Evolutionary conservation across 2,329 filamentous ascomycete genomes (phyloP), one percentile per base, ranked within the genome.

Genomic region (Xylaria digitata): DNA sequence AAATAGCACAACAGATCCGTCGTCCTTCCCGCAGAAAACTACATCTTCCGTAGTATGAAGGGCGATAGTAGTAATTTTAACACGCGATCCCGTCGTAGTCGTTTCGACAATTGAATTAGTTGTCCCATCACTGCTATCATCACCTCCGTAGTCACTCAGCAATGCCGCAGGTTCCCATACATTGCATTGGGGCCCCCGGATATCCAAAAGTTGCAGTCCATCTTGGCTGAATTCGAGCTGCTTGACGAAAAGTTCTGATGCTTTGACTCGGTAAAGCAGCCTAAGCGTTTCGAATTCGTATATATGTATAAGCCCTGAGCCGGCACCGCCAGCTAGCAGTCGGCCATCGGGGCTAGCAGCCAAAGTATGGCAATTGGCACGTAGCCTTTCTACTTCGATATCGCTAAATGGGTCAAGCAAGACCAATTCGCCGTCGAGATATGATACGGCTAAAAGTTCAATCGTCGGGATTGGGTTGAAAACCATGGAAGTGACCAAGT

Each of bases 261-360:
- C 11, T 26, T 32, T 62, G 7, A 62, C 59, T 54, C 21, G 1
- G 19, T 62, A 62, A 5, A 62, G 19, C 26, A 55, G 19, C 43
- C 49, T 62, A 1, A 62, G 32, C 19, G 59, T 62, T 6, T 62
- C 42, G 30, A 62, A 62, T 48, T 62, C 50, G 42, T 62, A 62
- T 21, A 62, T 49, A 4, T 55, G 42, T 17, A 62, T 49, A 2
- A 56, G 19, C 11, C 50, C 50, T 7, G 6, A 11, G 40, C 11
- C 50, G 11, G 17, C 59, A n/a, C 59, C 50, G 5, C 6, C 59
- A 1, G 59, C 59, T 23, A 62, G 50, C 11, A 62, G 32, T 5
- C 59, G 26, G 30, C 50, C 50, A 50, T 62, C 21, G 6, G 50
- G 59, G 21, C 59, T 62, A 15, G 59, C 50, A 42, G 59, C 59